A percentile compares a stretch with the other conserved stretches of the same genome.
These are phyloP conservation scores for Xylariales sp. DNA, from an alignment of 2,329 filamentous ascomycete species.

Conservation along the genomic window DNA sequence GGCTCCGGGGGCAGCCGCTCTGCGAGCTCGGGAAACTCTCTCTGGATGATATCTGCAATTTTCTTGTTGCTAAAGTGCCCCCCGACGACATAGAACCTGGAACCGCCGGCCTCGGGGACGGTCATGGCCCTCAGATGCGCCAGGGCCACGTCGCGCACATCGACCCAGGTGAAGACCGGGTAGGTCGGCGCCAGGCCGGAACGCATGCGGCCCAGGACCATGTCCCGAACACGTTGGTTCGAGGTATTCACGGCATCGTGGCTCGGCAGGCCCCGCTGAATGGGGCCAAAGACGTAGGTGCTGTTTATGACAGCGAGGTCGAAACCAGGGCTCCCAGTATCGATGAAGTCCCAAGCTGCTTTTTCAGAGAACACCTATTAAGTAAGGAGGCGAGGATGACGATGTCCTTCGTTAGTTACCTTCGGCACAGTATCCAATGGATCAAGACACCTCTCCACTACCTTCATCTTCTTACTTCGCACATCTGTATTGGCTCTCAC, in stretches of 20 bases:
- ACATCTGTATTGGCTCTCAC: too few species aligned
- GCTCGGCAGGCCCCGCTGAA: slow-evolving; percentile 59
- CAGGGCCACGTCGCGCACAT: slow-evolving; percentile 57
- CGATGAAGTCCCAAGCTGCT: slow-evolving; percentile 61
- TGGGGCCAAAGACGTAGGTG: slow-evolving; percentile 59
- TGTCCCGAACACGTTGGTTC: slow-evolving; percentile 61
- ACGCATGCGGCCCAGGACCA: slow-evolving; percentile 59
- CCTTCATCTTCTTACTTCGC: too few species aligned
- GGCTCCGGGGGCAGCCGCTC: slow-evolving; percentile 37
- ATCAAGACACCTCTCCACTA: too few species aligned
- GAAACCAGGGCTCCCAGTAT: slow-evolving; percentile 52
- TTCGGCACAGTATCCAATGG: too few species aligned
- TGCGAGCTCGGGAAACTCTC: slow-evolving; percentile 49
- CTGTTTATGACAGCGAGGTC: slow-evolving; percentile 58
- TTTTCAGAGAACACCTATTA: slow-evolving; percentile 62
- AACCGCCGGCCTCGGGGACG: slow-evolving; percentile 50
- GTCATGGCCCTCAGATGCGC: slow-evolving; percentile 59
- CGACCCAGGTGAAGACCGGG: slow-evolving; percentile 53
- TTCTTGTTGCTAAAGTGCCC: slow-evolving; percentile 58
- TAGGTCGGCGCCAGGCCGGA: slow-evolving; percentile 53
- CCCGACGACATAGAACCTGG: slow-evolving; percentile 60
- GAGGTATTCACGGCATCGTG: slow-evolving; percentile 68
- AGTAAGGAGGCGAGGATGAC: too few species aligned
- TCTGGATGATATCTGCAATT: slow-evolving; percentile 50
- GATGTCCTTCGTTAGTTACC: too few species aligned